Evolutionary conservation across 176 grass and related monocot species (phyloP).

Genomic region (Puccinellia tenuiflora): DNA sequence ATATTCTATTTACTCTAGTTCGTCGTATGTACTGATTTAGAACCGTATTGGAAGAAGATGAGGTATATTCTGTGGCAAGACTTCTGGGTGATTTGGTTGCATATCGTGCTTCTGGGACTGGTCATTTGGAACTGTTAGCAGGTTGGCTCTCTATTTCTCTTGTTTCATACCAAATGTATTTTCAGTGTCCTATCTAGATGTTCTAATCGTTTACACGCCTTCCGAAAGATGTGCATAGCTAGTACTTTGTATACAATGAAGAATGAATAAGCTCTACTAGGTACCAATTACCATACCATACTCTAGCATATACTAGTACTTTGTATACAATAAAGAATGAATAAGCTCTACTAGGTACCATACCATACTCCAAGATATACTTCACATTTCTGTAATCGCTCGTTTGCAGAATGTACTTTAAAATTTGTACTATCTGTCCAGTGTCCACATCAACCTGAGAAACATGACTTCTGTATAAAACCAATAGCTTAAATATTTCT

Average conservation of each 20-base stretch:
- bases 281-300: too few relatives aligned
- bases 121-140: slow-evolving; percentile 93
- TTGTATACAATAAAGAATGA: not conserved
- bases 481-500: not conserved
- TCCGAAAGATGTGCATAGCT: not conserved
- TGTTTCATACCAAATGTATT: not conserved
- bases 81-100: slow-evolving; percentile 95
- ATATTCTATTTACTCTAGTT: not conserved
- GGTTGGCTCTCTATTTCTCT: slow-evolving; percentile 41
- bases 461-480: not conserved
- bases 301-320: too few relatives aligned
- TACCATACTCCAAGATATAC: not conserved
- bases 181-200: not conserved
- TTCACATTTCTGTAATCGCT: not conserved
- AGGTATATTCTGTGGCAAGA: slow-evolving; percentile 93
- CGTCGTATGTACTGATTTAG: slow-evolving; percentile 39
- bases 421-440: not conserved
- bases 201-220: not conserved
- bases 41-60: slow-evolving; percentile 91
- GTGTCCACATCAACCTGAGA: not conserved
- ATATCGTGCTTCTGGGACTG: slow-evolving; percentile 98
- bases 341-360: slow-evolving; percentile 9
- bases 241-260: too few relatives aligned
- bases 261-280: too few relatives aligned
- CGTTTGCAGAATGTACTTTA: not conserved